Percentiles rank a stretch among this genome's conserved stretches.
phyloP scores from a whole-genome alignment of 2,329 filamentous ascomycete species.

The Diplocarpon rosae region DNA sequence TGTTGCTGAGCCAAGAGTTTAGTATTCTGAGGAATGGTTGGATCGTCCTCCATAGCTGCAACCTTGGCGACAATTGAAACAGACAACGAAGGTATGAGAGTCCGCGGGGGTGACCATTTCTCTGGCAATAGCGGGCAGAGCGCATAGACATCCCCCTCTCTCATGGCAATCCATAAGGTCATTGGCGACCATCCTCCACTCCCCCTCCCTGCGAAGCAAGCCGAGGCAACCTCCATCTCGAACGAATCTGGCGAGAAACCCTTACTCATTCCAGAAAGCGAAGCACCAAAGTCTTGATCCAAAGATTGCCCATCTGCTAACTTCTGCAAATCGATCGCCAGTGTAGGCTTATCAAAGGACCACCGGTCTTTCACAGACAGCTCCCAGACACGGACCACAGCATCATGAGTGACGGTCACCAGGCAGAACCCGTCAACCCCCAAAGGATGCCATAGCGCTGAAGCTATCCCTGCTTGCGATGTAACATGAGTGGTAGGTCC shows the following conservation, averaged over 20 bases:
- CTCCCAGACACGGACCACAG: slow-evolving; percentile 84
- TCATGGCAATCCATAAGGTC: slow-evolving; percentile 96
- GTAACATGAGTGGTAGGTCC: slow-evolving; percentile 87
- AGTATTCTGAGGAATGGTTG: slow-evolving; percentile 38
- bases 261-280: slow-evolving; percentile 61
- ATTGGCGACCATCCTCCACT: slow-evolving; percentile 87
- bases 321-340: slow-evolving; percentile 82
- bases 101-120: slow-evolving; percentile 70
- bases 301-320: slow-evolving; percentile 72
- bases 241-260: slow-evolving; percentile 81
- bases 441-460: slow-evolving; percentile 85
- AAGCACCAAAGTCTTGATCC: slow-evolving; percentile 75
- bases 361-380: slow-evolving; percentile 72
- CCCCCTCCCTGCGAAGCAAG: slow-evolving; percentile 58
- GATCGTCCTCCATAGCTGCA: slow-evolving; percentile 49
- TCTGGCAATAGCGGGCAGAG: slow-evolving; percentile 81
- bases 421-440: slow-evolving; percentile 72
- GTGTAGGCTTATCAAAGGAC: slow-evolving; percentile 73
- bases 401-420: slow-evolving; percentile 80
- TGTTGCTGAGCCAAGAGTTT: slow-evolving; percentile 53
- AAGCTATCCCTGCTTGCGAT: slow-evolving; percentile 68
- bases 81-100: slow-evolving; percentile 70
- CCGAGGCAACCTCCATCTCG: slow-evolving; percentile 89
- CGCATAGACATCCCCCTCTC: slow-evolving; percentile 84
- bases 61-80: slow-evolving; percentile 71